These are phyloP conservation scores for Solanum chiquidenum DNA, from an alignment of 257 asterid species.

Conservation along the genomic window DNA sequence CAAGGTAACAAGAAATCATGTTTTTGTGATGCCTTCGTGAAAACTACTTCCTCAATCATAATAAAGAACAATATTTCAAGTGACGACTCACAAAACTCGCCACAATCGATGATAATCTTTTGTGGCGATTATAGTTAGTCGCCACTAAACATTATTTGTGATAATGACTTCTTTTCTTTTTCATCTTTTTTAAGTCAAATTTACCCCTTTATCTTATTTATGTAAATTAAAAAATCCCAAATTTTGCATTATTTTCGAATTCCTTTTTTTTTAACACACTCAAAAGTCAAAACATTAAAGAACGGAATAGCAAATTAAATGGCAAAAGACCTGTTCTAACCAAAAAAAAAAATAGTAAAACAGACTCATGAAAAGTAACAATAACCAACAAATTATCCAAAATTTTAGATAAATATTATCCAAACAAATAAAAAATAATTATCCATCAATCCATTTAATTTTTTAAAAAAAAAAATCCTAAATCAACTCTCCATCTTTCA, in stretches of 20 bases:
- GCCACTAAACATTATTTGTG: not conserved
- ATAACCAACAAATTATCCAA: not conserved
- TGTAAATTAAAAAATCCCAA: not conserved
- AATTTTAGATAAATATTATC: not conserved
- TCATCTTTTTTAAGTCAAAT: not conserved
- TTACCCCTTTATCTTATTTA: not conserved
- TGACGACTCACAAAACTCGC: accelerated
- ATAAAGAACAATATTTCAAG: not conserved
- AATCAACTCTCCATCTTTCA: not conserved
- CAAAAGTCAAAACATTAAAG: not conserved
- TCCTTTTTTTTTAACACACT: not conserved
- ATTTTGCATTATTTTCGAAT: not conserved
- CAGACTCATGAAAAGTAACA: not conserved
- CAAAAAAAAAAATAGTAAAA: not conserved
- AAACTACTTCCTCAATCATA: not conserved
- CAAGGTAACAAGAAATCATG: not conserved
- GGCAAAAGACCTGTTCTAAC: not conserved
- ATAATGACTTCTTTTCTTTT: not conserved
- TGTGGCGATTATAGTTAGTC: not conserved
- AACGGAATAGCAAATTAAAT: not conserved
- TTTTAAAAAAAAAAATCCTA: not conserved
- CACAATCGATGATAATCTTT: not conserved
- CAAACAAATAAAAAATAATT: not conserved
- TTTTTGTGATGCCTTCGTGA: not conserved
- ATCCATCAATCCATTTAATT: not conserved